Evolutionary conservation across 106 monocot genomes (phyloP).

Genomic region (Agapanthus africanus): DNA sequence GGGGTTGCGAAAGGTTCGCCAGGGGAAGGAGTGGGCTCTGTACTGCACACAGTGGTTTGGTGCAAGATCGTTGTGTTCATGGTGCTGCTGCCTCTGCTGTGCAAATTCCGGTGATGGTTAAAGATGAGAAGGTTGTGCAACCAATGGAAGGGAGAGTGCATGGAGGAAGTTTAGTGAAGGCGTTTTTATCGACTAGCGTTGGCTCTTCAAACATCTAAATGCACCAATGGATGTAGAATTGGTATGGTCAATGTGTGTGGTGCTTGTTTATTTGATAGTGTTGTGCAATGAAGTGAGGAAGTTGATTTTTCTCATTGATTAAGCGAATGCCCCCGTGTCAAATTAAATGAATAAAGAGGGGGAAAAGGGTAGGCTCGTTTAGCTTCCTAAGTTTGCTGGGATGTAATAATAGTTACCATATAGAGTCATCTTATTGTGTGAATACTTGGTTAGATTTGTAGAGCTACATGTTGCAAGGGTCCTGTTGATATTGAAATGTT

Average conservation of each 20-base stretch:
- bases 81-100: slow-evolving; percentile 21
- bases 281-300: slow-evolving; percentile 6
- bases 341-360: not conserved
- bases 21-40: slow-evolving; percentile 49
- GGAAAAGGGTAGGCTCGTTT: not conserved
- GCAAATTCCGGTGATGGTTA: not conserved
- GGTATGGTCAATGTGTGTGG: not conserved
- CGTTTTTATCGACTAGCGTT: slow-evolving; percentile 23
- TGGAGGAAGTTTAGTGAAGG: slow-evolving; percentile 69
- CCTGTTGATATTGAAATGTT: not conserved
- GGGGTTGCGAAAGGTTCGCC: slow-evolving; percentile 50
- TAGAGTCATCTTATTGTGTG: slow-evolving; percentile 1
- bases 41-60: slow-evolving; percentile 33
- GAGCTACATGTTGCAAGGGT: not conserved
- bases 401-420: no score
- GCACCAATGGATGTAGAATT: slow-evolving; percentile 23
- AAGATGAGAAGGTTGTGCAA: slow-evolving; percentile 13
- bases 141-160: slow-evolving; percentile 86
- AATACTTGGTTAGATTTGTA: not conserved
- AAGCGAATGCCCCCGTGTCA: not conserved
- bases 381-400: no score
- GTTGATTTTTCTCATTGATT: slow-evolving; percentile 7
- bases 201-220: not conserved
- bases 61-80: slow-evolving; percentile 49
- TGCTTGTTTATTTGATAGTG: not conserved